Evolutionary conservation across 345 rosid species (phyloP).

Genomic region (Populus pruinosa): DNA sequence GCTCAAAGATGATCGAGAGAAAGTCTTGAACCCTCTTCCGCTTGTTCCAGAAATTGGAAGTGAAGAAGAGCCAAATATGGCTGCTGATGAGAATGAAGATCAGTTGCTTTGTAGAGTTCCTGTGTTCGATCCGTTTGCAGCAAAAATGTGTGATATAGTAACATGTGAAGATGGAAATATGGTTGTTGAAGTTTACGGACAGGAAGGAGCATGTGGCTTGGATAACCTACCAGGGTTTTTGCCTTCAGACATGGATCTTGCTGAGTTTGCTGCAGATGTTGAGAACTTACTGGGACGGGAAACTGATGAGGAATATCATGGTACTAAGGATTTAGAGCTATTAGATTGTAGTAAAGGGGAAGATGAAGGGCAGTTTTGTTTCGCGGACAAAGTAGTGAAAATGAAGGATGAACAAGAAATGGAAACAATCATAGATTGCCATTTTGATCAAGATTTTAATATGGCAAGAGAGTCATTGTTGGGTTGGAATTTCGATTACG

Average conservation of each 20-base stretch:
- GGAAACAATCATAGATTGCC: slow-evolving; percentile 5
- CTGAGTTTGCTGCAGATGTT: slow-evolving; percentile 46
- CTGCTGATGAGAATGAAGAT: slow-evolving; percentile 31
- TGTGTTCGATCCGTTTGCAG: slow-evolving; percentile 40
- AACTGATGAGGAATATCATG: slow-evolving; percentile 24
- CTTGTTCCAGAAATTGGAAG: slow-evolving; percentile 51
- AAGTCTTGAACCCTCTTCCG: slow-evolving; percentile 15
- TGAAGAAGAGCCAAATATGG: slow-evolving; percentile 31
- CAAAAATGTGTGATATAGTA: slow-evolving; percentile 13
- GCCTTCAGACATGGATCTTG: slow-evolving; percentile 48
- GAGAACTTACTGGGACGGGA: slow-evolving; percentile 38
- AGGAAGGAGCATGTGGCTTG: slow-evolving; percentile 18
- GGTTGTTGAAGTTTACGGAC: slow-evolving; percentile 12
- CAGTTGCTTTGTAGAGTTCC: slow-evolving; percentile 44
- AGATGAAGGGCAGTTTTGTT: slow-evolving; percentile 1
- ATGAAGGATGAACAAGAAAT: slow-evolving; percentile 34
- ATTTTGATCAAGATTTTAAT: slow-evolving; percentile 7
- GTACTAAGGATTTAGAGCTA: slow-evolving; percentile 15
- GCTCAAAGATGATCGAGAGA: slow-evolving; percentile 10
- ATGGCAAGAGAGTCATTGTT: slow-evolving; percentile 3
- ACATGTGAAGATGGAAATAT: slow-evolving; percentile 18
- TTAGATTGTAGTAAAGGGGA: slow-evolving; percentile 20
- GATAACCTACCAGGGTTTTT: slow-evolving; percentile 34
- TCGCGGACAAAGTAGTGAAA: slow-evolving; percentile 10
- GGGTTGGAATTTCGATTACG: slow-evolving; percentile 26